phyloP scores from a whole-genome alignment of 257 asterid genomes.

The Lantana camara region DNA sequence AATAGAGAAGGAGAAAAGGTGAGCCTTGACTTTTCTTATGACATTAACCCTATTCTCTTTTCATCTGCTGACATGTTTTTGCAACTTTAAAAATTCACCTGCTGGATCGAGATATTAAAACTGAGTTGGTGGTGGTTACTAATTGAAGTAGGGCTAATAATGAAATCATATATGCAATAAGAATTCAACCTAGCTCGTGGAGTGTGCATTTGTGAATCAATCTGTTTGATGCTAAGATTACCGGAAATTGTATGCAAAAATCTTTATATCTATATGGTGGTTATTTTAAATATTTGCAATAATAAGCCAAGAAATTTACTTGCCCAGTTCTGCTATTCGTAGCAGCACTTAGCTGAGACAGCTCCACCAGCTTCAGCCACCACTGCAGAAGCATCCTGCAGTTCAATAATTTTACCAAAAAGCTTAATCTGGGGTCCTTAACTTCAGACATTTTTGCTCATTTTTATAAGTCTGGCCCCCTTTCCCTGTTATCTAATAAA shows the following conservation, averaged over 20 bases:
- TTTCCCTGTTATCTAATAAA: too few species aligned
- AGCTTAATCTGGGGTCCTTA: too few species aligned
- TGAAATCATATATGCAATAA: not conserved
- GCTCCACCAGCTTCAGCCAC: too few species aligned
- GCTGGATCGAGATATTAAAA: not conserved
- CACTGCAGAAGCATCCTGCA: too few species aligned
- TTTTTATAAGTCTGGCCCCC: too few species aligned
- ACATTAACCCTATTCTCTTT: not conserved
- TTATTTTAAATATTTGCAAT: not conserved
- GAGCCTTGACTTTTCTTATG: slow-evolving; percentile 11
- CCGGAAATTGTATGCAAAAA: not conserved
- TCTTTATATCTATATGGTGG: too few species aligned
- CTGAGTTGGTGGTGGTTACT: not conserved
- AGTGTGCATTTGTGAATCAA: not conserved
- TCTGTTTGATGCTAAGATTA: not conserved
- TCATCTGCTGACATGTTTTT: not conserved
- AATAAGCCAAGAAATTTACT: not conserved
- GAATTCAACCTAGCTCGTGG: not conserved
- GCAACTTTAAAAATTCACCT: not conserved
- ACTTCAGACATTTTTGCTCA: too few species aligned
- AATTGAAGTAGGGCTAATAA: not conserved
- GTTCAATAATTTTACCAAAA: too few species aligned
- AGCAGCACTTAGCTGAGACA: too few species aligned
- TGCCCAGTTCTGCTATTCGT: not conserved
- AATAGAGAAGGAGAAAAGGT: slow-evolving; percentile 99